Evolutionary conservation across 1,284 basidiomycete genomes (phyloP).

Genomic region (Mycosarcoma mackinlayi): DNA sequence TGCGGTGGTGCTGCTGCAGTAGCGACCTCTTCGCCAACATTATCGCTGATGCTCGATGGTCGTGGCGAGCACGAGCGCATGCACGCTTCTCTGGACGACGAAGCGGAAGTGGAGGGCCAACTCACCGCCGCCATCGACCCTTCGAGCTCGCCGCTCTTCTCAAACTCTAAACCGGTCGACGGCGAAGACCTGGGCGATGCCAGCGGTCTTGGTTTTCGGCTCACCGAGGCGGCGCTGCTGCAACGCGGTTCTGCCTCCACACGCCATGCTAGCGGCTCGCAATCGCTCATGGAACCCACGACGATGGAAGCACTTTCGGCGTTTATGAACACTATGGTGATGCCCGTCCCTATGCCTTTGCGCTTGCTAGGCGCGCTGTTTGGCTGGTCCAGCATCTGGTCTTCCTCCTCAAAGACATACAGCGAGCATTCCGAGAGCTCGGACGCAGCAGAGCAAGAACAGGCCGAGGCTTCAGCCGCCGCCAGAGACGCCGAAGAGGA

Average conservation of each 20-base stretch:
- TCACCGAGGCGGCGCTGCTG: constrained; percentile 42
- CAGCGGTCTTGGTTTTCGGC: constrained; percentile 1
- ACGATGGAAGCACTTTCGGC: constrained; percentile 46
- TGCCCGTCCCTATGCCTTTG: constrained; percentile 50
- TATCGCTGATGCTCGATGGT: constrained; percentile 30
- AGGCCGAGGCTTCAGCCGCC: constrained; percentile 4
- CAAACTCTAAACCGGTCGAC: constrained; percentile 25
- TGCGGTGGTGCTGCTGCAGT: not conserved
- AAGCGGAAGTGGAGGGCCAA: constrained; percentile 11
- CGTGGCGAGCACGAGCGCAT: constrained; percentile 24
- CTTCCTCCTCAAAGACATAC: not conserved
- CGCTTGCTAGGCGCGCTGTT: constrained; percentile 39
- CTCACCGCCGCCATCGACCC: constrained; percentile 8
- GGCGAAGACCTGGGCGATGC: constrained; percentile 25
- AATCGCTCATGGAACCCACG: constrained; percentile 37
- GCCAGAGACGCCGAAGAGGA: constrained; percentile 32
- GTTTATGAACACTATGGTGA: constrained; percentile 52
- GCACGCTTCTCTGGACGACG: constrained; percentile 6
- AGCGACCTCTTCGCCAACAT: not conserved
- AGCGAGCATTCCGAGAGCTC: no score
- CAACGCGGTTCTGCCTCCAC: constrained; percentile 25
- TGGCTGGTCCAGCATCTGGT: constrained; percentile 40
- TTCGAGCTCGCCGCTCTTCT: constrained; percentile 30
- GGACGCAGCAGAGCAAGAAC: not conserved
- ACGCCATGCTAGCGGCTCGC: constrained; percentile 10